A percentile compares a stretch with the other conserved stretches of the same genome.
phyloP scores from a whole-genome alignment of 345 rosid genomes.

The Schrenkiella parvula region DNA sequence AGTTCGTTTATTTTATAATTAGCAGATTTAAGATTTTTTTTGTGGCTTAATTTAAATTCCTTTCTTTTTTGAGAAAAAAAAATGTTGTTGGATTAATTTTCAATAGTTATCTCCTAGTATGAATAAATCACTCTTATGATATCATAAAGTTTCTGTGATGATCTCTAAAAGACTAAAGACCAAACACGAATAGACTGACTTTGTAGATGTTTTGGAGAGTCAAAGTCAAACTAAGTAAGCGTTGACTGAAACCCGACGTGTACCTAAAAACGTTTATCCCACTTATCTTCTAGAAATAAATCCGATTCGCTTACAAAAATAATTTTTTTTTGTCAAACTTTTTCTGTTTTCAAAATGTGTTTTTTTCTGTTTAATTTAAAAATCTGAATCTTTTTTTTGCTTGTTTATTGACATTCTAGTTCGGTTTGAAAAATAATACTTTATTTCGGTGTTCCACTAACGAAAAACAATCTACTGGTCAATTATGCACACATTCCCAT shows the following conservation, averaged over 20 bases:
- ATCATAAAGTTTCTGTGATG: not conserved
- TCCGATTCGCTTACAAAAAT: not conserved
- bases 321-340: no score
- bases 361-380: no score
- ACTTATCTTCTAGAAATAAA: not conserved
- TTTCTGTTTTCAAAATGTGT: no score
- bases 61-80: not conserved
- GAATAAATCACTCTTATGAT: not conserved
- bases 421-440: not conserved
- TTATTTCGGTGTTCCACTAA: not conserved
- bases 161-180: not conserved
- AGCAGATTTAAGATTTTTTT: not conserved
- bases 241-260: conserved; percentile 14
- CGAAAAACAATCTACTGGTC: not conserved
- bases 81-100: not conserved
- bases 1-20: not conserved
- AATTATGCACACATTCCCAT: not conserved
- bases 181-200: conserved; percentile 5
- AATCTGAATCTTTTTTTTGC: no score
- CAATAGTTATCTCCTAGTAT: not conserved
- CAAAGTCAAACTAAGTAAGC: conserved; percentile 20
- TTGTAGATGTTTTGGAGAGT: not conserved
- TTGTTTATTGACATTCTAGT: no score
- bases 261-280: not conserved
- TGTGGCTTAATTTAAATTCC: not conserved